Base-by-base conservation (phyloP, 202 grass and related monocot genomes). In the Setaria italica region DNA sequence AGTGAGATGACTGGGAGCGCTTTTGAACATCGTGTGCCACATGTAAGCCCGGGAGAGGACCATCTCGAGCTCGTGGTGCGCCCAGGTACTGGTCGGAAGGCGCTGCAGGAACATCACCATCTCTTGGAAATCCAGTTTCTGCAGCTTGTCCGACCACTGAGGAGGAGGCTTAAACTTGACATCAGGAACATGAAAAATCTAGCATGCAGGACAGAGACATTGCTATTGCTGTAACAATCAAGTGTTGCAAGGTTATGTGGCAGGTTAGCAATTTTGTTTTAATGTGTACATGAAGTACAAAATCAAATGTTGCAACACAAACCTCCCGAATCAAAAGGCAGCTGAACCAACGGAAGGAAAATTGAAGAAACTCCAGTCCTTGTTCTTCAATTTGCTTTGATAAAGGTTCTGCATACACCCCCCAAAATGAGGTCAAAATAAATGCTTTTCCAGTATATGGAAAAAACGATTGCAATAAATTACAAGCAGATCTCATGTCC, bases 1-100 rank as follows among this genome's bases (percentile, higher is more conserved):
- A 7, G 80, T 89, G 10, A 93, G 91, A 73, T 97, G 90, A 80
- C 89, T 97, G 16, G 92, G 92, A 17, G 92, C 95, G 86, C 91
- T 97, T 80, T 94, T 97, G 84, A 97, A 97, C 92, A 93, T 93
- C 0, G 92, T 87, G 77, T 93, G 85, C 95, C 95, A 97, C 95
- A 92, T 95, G 84, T 93, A 98, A n/a, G 95, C 87, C 59, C 85
- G 68, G 45, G 93, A 98, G 43, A 98, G 90, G 16, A 95, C 89
- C 88, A 95, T 94, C 88, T 95, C 90, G 48, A 95, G 93, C 82
- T 94, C 90, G 0, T 95, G 72, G 82, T 95, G 91, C 2, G 79
- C 84, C 93, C 95, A 97, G 48, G 88, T 91, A 77, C 87, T 88
- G 4, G 95, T 95, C 0, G 90, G 93, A 41, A 95, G 84, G 71